Evolutionary conservation across 371 early-diverging fungal species (phyloP).

Genomic region (Catenaria anguillulae): DNA sequence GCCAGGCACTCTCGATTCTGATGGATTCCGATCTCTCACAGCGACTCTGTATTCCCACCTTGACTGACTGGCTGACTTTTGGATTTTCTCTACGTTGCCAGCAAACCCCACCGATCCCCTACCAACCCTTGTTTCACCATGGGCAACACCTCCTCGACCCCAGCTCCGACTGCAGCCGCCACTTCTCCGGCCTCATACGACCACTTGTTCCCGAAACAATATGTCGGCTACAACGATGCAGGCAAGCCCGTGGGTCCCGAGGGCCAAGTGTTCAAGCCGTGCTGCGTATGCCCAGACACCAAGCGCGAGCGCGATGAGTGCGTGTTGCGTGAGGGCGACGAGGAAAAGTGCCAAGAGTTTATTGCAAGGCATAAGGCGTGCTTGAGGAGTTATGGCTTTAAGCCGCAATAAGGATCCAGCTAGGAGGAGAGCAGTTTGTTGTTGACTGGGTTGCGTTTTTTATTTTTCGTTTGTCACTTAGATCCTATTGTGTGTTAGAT

Average conservation of each 20-base stretch:
- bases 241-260: slow-evolving; percentile 34
- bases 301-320: slow-evolving; percentile 80
- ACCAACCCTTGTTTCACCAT: too few relatives aligned
- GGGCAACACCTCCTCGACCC: slow-evolving; percentile 2
- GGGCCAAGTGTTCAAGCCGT: slow-evolving; percentile 67
- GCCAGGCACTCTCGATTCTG: too few relatives aligned
- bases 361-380: slow-evolving; percentile 80
- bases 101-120: too few relatives aligned
- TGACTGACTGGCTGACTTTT: too few relatives aligned
- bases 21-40: too few relatives aligned
- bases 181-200: background rate
- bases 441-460: too few relatives aligned
- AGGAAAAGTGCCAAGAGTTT: slow-evolving; percentile 64
- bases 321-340: slow-evolving; percentile 58
- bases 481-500: too few relatives aligned
- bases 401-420: slow-evolving; percentile 15
- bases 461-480: too few relatives aligned
- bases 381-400: slow-evolving; percentile 84
- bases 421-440: too few relatives aligned
- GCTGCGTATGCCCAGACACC: slow-evolving; percentile 93
- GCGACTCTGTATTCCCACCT: too few relatives aligned
- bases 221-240: slow-evolving; percentile 15
- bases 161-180: background rate
- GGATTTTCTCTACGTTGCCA: too few relatives aligned
- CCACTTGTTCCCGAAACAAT: background rate